phyloP scores from a whole-genome alignment of 495 filamentous ascomycete species.

The Penicillium parvum region DNA sequence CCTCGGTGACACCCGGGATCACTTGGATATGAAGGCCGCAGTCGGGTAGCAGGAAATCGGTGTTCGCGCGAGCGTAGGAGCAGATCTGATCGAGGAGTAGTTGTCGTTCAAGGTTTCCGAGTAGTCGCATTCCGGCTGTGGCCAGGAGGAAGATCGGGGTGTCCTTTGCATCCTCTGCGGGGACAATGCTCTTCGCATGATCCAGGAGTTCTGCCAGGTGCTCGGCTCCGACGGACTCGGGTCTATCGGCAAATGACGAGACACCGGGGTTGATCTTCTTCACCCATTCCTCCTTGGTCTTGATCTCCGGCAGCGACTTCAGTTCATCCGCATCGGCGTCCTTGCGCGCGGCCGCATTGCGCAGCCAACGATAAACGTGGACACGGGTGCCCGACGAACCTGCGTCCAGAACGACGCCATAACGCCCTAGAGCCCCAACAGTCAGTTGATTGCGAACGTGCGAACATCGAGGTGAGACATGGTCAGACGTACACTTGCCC shows the following conservation, averaged over 20 bases:
- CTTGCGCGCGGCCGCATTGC: slow-evolving; percentile 62
- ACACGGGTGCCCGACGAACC: slow-evolving; percentile 83
- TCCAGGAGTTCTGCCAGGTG: slow-evolving; percentile 74
- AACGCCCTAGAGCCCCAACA: slow-evolving; percentile 42
- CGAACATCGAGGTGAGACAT: slow-evolving; percentile 2
- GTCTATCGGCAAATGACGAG: slow-evolving; percentile 78
- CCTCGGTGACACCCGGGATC: slow-evolving; percentile 95
- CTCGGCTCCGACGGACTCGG: slow-evolving; percentile 70
- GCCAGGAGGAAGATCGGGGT: slow-evolving; percentile 94
- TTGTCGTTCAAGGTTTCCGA: slow-evolving; percentile 67
- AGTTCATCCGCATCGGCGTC: slow-evolving; percentile 56
- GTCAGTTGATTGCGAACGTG: slow-evolving; percentile 1
- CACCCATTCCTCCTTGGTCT: slow-evolving; percentile 82
- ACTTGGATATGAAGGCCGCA: slow-evolving; percentile 90
- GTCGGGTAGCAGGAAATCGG: slow-evolving; percentile 82
- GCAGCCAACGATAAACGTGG: slow-evolving; percentile 89
- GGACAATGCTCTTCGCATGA: slow-evolving; percentile 83
- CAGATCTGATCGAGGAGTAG: slow-evolving; percentile 75
- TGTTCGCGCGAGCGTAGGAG: slow-evolving; percentile 71
- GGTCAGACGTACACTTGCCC: slow-evolving; percentile 45
- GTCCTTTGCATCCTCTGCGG: slow-evolving; percentile 66
- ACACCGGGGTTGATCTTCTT: slow-evolving; percentile 90
- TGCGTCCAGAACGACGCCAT: slow-evolving; percentile 66
- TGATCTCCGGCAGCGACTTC: slow-evolving; percentile 67
- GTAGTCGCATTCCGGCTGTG: slow-evolving; percentile 92